phyloP scores from a whole-genome alignment of 2,329 filamentous ascomycete species.

The Paecilomyces niveus region DNA sequence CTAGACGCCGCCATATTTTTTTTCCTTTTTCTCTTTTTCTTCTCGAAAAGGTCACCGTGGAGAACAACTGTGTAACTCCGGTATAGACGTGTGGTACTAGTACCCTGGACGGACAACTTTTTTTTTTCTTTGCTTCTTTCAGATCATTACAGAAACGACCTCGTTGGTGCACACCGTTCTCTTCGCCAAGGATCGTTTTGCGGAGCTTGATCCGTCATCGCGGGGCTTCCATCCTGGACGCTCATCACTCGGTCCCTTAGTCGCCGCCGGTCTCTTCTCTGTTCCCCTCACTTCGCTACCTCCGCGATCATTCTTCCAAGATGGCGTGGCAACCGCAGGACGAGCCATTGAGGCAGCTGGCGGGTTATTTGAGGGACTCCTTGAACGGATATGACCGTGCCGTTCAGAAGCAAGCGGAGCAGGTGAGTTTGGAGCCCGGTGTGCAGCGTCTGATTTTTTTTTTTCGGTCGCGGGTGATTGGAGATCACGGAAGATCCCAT shows the following conservation, averaged over 20 bases:
- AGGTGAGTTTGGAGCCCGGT: constrained; percentile 50
- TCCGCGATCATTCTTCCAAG: constrained; percentile 16
- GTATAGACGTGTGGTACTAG: not conserved
- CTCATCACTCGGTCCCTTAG: not conserved
- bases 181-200: not conserved
- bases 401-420: constrained; percentile 82
- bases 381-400: constrained; percentile 73
- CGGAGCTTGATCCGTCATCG: not conserved
- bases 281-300: constrained; percentile 3
- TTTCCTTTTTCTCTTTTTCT: not conserved
- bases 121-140: not conserved
- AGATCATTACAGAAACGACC: not conserved
- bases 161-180: not conserved
- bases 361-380: constrained; percentile 83
- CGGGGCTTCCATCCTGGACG: not conserved
- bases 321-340: constrained; percentile 93
- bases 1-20: not conserved
- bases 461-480: not conserved
- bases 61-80: not conserved
- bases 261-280: not conserved
- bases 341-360: constrained; percentile 82
- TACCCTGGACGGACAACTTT: not conserved
- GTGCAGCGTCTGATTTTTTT: constrained; percentile 5
- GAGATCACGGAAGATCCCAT: not conserved
- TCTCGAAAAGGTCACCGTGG: not conserved